Evolutionary conservation across 805 yeast species (phyloP).

Genomic region (Monosporozyma aerobia): DNA sequence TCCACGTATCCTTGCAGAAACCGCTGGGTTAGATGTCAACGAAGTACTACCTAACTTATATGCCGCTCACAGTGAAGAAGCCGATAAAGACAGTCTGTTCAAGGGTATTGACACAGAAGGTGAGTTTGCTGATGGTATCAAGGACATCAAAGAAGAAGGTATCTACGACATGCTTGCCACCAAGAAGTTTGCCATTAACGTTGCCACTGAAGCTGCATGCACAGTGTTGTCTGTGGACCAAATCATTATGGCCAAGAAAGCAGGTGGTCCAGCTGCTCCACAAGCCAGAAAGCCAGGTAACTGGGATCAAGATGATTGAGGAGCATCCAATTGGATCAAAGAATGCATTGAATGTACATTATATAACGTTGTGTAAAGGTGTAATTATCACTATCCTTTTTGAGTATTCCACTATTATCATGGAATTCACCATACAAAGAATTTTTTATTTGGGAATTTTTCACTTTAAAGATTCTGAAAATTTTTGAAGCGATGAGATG

Average conservation of each 20-base stretch:
- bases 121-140: constrained; percentile 53
- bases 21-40: constrained; percentile 84
- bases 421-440: background rate
- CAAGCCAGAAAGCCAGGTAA: constrained; percentile 80
- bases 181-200: constrained; percentile 78
- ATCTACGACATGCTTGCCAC: constrained; percentile 73
- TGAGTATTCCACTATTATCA: too few species aligned
- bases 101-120: constrained; percentile 75
- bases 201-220: constrained; percentile 92
- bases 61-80: constrained; percentile 52
- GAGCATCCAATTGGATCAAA: background rate
- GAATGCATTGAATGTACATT: background rate
- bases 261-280: constrained; percentile 95
- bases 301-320: constrained; percentile 88
- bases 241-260: constrained; percentile 97
- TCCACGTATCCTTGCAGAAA: constrained; percentile 88
- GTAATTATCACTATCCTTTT: too few species aligned
- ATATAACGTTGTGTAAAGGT: too few species aligned
- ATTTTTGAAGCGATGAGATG: constrained; percentile 7
- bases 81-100: constrained; percentile 7
- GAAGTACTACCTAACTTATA: constrained; percentile 84
- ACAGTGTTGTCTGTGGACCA: constrained; percentile 38
- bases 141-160: constrained; percentile 59
- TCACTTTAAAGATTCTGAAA: constrained; percentile 1
- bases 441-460: background rate